phyloP scores from a whole-genome alignment of 148 eudicot species.

The Agrostemma githago region DNA sequence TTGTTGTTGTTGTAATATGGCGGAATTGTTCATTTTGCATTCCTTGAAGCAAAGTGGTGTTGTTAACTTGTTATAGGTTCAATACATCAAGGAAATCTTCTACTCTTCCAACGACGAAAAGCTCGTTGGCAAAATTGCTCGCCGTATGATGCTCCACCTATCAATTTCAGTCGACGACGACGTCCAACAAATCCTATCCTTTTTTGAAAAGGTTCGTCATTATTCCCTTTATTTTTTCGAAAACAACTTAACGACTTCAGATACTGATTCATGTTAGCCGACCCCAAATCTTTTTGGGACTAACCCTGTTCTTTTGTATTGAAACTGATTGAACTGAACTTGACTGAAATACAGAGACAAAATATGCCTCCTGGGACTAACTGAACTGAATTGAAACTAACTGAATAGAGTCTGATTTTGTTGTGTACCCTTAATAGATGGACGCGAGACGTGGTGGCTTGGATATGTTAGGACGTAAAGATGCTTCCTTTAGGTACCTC shows the following conservation, averaged over 20 bases:
- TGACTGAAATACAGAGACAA: too few relatives aligned
- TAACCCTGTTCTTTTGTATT: too few relatives aligned
- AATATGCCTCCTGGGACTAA: too few relatives aligned
- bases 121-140: constrained; percentile 48
- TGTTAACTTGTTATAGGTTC: constrained; percentile 62
- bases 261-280: too few relatives aligned
- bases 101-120: constrained; percentile 49
- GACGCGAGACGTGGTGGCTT: constrained; percentile 95
- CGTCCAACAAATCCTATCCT: constrained; percentile 72
- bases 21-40: too few relatives aligned
- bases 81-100: constrained; percentile 70
- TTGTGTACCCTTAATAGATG: constrained; percentile 37
- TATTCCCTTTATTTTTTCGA: not conserved
- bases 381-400: too few relatives aligned
- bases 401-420: too few relatives aligned
- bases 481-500: constrained; percentile 56
- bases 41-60: too few relatives aligned
- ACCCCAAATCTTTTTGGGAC: too few relatives aligned
- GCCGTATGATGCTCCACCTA: constrained; percentile 71
- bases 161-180: constrained; percentile 76
- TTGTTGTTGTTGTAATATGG: too few relatives aligned
- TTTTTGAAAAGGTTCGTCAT: constrained; percentile 67
- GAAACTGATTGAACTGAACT: too few relatives aligned
- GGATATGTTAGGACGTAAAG: constrained; percentile 50
- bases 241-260: not conserved